Evolutionary conservation across 768 basidiomycete genomes (phyloP).

Genomic region (Exidia glandulosa): DNA sequence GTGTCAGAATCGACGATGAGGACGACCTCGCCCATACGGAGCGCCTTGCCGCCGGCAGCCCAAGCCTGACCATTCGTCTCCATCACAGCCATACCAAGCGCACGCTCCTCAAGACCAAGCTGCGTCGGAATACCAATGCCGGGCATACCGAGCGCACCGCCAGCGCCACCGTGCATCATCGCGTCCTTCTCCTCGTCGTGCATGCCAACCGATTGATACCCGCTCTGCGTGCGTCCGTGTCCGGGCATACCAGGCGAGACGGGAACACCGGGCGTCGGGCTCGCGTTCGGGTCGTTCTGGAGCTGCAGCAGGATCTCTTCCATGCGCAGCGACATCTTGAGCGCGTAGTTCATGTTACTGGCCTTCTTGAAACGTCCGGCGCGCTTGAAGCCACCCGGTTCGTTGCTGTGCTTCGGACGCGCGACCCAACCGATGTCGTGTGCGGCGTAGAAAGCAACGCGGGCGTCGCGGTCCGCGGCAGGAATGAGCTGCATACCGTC

Average conservation of each 20-base stretch:
- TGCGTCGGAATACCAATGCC: constrained; percentile 17
- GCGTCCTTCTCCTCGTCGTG: constrained; percentile 46
- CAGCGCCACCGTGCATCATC: constrained; percentile 16
- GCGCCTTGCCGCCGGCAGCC: constrained; percentile 28
- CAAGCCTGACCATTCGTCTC: constrained; percentile 33
- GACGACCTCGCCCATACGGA: constrained; percentile 35
- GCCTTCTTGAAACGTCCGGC: constrained; percentile 42
- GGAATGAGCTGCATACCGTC: constrained; percentile 41
- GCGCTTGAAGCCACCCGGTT: constrained; percentile 32
- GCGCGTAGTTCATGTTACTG: constrained; percentile 40
- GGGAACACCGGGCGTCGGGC: not conserved
- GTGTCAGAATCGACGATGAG: constrained; percentile 43
- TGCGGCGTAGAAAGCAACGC: constrained; percentile 42
- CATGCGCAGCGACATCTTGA: constrained; percentile 29
- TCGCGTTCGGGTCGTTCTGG: constrained; percentile 12
- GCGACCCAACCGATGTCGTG: constrained; percentile 53
- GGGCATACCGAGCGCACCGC: constrained; percentile 9
- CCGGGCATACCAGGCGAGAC: constrained; percentile 4
- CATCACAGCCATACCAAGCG: constrained; percentile 39
- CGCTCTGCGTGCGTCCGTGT: constrained; percentile 35
- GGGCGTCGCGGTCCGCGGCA: constrained; percentile 32
- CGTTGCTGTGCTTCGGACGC: constrained; percentile 38
- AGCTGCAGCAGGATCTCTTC: constrained; percentile 26
- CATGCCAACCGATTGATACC: constrained; percentile 54
- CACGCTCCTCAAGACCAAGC: constrained; percentile 37